Evolutionary conservation across 2,329 filamentous ascomycete genomes (phyloP).

Genomic region (Phaeosphaeriaceae sp.): DNA sequence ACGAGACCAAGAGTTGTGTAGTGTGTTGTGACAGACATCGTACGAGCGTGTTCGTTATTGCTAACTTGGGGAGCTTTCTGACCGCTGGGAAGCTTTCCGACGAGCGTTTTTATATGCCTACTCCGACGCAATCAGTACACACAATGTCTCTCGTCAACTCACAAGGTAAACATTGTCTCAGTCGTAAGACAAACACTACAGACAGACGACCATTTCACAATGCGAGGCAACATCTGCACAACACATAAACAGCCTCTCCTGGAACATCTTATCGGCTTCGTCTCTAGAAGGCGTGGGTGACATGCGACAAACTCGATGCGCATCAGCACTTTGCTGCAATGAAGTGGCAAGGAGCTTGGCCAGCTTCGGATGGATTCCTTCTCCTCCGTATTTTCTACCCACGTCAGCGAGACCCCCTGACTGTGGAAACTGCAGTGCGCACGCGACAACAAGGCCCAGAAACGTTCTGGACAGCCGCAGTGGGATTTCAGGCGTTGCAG

Average conservation of each 20-base stretch:
- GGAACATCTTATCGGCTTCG: too few species aligned
- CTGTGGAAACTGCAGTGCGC: constrained; percentile 1
- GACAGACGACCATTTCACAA: background rate
- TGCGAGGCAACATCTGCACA: background rate
- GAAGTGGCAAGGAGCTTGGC: background rate
- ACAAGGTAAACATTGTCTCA: constrained; percentile 2
- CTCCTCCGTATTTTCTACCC: background rate
- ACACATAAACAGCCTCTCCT: background rate
- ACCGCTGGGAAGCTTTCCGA: constrained; percentile 5
- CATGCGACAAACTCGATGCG: background rate
- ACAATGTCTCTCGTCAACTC: constrained; percentile 13
- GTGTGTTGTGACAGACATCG: constrained; percentile 15
- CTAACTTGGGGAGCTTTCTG: background rate
- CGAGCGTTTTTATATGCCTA: background rate
- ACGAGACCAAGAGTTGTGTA: constrained; percentile 24
- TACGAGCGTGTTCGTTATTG: background rate
- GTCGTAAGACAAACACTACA: background rate
- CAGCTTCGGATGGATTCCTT: background rate
- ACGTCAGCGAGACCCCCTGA: background rate
- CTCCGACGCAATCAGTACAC: background rate
- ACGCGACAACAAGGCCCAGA: constrained; percentile 5
- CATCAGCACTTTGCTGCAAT: background rate
- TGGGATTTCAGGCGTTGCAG: constrained; percentile 4
- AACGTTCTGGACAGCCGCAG: constrained; percentile 1
- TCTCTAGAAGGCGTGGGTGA: background rate